A percentile compares a stretch with the other conserved stretches of the same genome.
phyloP scores from a whole-genome alignment of 2,329 filamentous ascomycete species.

The Polytolypa hystricis region DNA sequence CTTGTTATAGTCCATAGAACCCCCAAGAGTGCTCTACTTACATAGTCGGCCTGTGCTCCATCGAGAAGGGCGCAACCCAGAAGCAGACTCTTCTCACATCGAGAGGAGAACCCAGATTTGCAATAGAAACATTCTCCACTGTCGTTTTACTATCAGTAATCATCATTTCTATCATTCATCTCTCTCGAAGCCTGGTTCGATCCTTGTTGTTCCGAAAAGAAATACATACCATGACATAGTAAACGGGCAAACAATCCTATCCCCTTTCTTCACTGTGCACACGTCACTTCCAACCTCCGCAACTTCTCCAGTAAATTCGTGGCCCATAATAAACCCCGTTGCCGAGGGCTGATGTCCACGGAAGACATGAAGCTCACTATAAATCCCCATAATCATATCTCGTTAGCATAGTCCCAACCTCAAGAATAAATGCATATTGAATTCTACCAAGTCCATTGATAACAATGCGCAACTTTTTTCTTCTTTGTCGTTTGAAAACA shows the following conservation, averaged over 20 bases:
- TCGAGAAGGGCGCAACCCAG: conserved; percentile 62
- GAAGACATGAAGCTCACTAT: conserved; percentile 73
- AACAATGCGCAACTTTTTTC: no score
- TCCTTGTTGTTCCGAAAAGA: neutral
- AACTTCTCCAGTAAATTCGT: conserved; percentile 76
- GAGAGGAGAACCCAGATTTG: conserved; percentile 60
- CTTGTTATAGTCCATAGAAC: no score
- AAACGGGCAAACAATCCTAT: conserved; percentile 73
- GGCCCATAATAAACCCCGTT: conserved; percentile 57
- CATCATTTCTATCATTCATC: neutral
- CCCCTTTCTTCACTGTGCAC: conserved; percentile 58
- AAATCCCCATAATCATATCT: neutral
- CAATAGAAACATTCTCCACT: conserved; percentile 77
- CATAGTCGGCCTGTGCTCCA: conserved; percentile 72
- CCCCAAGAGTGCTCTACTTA: no score
- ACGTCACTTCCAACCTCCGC: conserved; percentile 57
- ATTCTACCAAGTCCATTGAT: no score
- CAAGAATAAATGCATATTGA: no score
- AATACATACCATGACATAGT: conserved; percentile 60
- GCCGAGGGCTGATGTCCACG: conserved; percentile 65
- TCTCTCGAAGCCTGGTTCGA: neutral
- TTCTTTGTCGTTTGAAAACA: no score
- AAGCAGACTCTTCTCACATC: conserved; percentile 58
- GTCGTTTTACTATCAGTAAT: neutral
- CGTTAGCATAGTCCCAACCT: no score